A percentile compares a stretch with the other conserved stretches of the same genome.
phyloP scores from a whole-genome alignment of 768 basidiomycete species.

The Podaxis sp. region DNA sequence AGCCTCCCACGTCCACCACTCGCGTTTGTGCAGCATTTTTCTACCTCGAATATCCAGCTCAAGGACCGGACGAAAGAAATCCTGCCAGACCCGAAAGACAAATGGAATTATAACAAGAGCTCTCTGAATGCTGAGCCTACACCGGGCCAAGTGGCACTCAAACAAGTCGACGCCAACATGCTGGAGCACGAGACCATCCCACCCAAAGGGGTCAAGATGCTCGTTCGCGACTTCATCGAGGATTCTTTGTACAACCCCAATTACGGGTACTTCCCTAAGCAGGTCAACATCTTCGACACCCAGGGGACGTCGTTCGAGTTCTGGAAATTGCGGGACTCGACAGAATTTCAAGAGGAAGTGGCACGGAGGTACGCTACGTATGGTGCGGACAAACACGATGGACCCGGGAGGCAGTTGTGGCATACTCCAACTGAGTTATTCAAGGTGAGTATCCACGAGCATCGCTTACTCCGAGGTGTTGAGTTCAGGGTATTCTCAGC shows the following conservation, averaged over 20 bases:
- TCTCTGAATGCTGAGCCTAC: constrained; percentile 55
- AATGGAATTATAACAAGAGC: constrained; percentile 77
- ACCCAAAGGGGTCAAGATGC: constrained; percentile 86
- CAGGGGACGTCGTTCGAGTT: constrained; percentile 69
- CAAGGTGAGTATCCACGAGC: constrained; percentile 59
- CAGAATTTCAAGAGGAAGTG: constrained; percentile 82
- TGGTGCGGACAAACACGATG: constrained; percentile 57
- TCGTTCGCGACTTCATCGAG: constrained; percentile 94
- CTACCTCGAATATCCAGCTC: not conserved
- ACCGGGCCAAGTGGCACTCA: constrained; percentile 40
- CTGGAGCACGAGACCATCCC: constrained; percentile 57
- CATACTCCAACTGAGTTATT: constrained; percentile 98
- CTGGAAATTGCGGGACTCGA: constrained; percentile 56
- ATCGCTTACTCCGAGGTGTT: not conserved
- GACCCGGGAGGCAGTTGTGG: constrained; percentile 91
- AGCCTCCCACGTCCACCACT: not conserved
- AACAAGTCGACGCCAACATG: constrained; percentile 68
- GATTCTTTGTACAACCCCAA: constrained; percentile 96
- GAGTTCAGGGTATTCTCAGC: constrained; percentile 48
- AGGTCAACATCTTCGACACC: constrained; percentile 85
- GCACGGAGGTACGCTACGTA: constrained; percentile 73
- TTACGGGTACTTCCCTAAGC: constrained; percentile 96
- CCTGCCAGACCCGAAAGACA: constrained; percentile 43
- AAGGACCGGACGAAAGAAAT: constrained; percentile 9
- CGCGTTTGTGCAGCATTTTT: not conserved